Evolutionary conservation across 768 basidiomycete genomes (phyloP), one percentile per base, ranked within the genome.

Genomic region (Tulasnella sp.): DNA sequence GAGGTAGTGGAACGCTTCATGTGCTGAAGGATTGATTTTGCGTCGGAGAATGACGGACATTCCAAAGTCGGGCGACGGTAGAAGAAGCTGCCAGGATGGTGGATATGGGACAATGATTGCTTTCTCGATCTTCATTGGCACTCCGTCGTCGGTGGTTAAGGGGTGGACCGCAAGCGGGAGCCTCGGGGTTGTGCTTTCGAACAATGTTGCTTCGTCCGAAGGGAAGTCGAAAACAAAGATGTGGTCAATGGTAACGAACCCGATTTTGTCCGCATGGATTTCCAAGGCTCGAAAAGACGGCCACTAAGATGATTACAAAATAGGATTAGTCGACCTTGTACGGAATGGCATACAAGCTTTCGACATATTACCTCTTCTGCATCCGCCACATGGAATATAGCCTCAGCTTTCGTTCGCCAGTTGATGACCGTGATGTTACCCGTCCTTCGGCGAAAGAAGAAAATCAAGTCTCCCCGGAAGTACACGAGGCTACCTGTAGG

Each of bases 341-440:
- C 4, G 44, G 7, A 29, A 6, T 40, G 23, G 11, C 11, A 26
- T 72, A 35, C 16, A 35, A 37, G 70, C 16, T 10, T 71, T 71
- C 70, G 70, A 26, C 29, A 26, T 35, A 23, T 20, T 35, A 67
- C 61, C 61, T 67, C 61, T 18, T 67, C 71, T 29, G 23, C n/a
- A 10, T 40, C 18, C 20, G 11, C 3, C 37, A 72, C 37, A 40
- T 40, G 71, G 37, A 72, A 72, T 10, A 40, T 11, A 40, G 37
- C 39, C 71, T 72, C 39, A 26, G 71, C 71, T 46, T n/a, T 72
- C 23, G 77, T 77, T 44, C 46, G 71, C 77, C 77, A 77, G 26
- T 77, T 77, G 70, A 77, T 44, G 26, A 72, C 40, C 20, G 71
- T 77, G 46, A 77, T 71, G 40, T 69, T 69, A 4, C 77, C 44